These are phyloP conservation scores for Fomes fomentarius DNA, from an alignment of 1,284 basidiomycete species.

Conservation along the genomic window DNA sequence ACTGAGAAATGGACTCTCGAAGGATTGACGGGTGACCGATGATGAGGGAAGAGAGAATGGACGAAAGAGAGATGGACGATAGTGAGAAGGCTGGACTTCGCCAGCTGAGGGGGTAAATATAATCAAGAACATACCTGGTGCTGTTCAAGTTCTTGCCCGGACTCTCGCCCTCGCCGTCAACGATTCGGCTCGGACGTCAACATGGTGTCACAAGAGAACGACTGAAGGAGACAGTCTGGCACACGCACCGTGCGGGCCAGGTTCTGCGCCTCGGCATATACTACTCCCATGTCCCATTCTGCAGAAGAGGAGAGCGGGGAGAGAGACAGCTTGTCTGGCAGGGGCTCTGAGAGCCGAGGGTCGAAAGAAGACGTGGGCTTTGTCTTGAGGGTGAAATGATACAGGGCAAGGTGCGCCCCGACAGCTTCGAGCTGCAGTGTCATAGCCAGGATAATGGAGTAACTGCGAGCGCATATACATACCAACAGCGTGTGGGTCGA, in stretches of 20 bases:
- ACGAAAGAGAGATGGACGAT: too few species aligned
- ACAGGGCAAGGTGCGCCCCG: slow-evolving; percentile 73
- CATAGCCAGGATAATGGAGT: too few species aligned
- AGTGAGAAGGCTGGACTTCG: too few species aligned
- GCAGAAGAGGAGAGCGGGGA: slow-evolving; percentile 46
- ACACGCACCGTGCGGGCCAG: slow-evolving; percentile 71
- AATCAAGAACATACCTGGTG: too few species aligned
- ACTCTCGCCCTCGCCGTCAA: too few species aligned
- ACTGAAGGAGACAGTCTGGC: slow-evolving; percentile 20
- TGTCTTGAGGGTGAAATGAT: slow-evolving; percentile 80
- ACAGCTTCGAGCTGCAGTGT: slow-evolving; percentile 88
- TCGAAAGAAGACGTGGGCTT: slow-evolving; percentile 60
- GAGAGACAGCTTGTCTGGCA: slow-evolving; percentile 53
- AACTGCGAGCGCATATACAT: background rate
- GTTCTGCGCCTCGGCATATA: slow-evolving; percentile 85
- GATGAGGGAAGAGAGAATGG: too few species aligned
- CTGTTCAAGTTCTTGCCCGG: too few species aligned
- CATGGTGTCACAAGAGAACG: too few species aligned
- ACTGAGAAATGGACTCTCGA: too few species aligned
- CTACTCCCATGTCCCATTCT: slow-evolving; percentile 72
- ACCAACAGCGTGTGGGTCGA: slow-evolving; percentile 79
- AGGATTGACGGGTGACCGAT: too few species aligned
- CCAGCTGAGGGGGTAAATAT: too few species aligned
- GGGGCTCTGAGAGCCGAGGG: slow-evolving; percentile 50
- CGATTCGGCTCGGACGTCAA: too few species aligned